Evolutionary conservation across 2,329 filamentous ascomycete species (phyloP).

Genomic region (Triangularia verruculosa): DNA sequence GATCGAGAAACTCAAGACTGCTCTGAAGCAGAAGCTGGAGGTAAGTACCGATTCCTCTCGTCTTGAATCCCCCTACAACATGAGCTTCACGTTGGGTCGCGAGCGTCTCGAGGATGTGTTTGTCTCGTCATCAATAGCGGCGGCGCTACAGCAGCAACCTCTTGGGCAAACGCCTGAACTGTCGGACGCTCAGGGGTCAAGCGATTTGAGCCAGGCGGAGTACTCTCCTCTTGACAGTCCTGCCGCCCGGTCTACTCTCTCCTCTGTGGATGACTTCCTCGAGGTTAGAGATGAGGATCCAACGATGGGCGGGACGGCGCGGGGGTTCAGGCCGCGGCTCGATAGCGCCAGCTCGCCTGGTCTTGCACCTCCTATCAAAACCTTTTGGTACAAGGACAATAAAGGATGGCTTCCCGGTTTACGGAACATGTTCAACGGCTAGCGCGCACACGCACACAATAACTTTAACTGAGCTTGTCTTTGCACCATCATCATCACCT

Average conservation of each 20-base stretch:
- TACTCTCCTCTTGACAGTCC: neutral
- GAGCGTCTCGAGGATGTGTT: neutral
- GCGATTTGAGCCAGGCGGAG: neutral
- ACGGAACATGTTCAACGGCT: neutral
- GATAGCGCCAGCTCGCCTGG: neutral
- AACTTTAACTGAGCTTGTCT: neutral
- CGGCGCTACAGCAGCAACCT: neutral
- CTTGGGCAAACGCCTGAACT: neutral
- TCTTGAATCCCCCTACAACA: constrained; percentile 15
- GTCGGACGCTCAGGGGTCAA: neutral
- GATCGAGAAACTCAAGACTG: constrained; percentile 55
- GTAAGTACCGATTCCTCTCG: constrained; percentile 42
- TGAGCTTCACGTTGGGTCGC: constrained; percentile 2
- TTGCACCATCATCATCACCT: neutral
- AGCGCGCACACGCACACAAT: no score
- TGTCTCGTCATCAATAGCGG: neutral
- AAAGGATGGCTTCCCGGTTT: neutral
- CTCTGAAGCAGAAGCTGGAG: constrained; percentile 56
- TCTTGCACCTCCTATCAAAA: neutral
- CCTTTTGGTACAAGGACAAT: neutral
- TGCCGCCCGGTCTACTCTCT: neutral
- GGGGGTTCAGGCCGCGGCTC: neutral
- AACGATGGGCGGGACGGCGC: neutral
- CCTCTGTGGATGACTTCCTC: neutral
- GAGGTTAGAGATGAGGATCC: neutral